phyloP scores from a whole-genome alignment of 1,284 basidiomycete genomes.

The Tylopilus orsonianus region DNA sequence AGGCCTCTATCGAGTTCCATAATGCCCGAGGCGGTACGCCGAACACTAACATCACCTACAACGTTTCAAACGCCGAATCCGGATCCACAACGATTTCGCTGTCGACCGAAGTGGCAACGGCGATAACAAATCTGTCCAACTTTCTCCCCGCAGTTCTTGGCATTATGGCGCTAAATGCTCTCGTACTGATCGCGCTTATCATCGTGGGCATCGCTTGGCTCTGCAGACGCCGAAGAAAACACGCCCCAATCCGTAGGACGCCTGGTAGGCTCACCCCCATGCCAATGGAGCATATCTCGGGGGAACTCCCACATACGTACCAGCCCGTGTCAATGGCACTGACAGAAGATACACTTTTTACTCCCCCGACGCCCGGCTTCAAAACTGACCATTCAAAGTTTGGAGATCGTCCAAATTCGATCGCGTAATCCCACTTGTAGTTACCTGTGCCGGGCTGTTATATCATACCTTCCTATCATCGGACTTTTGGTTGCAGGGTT shows the following conservation, averaged over 20 bases:
- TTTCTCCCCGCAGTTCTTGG: constrained; percentile 70
- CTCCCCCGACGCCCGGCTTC: constrained; percentile 60
- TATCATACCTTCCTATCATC: background rate
- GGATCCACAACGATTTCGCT: constrained; percentile 48
- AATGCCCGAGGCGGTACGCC: constrained; percentile 60
- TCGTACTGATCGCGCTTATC: constrained; percentile 58
- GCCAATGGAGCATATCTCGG: constrained; percentile 35
- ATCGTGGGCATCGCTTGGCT: constrained; percentile 51
- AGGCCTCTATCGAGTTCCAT: constrained; percentile 71
- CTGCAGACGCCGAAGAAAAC: constrained; percentile 43
- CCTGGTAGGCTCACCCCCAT: constrained; percentile 57
- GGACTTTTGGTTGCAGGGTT: constrained; percentile 5
- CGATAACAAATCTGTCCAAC: constrained; percentile 57
- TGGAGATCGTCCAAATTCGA: constrained; percentile 44
- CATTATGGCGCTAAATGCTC: constrained; percentile 69
- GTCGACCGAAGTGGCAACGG: constrained; percentile 54
- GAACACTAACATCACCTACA: constrained; percentile 65
- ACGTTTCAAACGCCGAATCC: constrained; percentile 47
- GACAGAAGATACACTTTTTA: constrained; percentile 69
- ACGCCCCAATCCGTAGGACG: constrained; percentile 37
- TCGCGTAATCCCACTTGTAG: constrained; percentile 36
- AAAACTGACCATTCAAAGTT: constrained; percentile 41
- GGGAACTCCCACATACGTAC: constrained; percentile 45
- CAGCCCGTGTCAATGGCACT: constrained; percentile 75
- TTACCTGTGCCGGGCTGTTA: background rate